phyloP scores from a whole-genome alignment of 495 filamentous ascomycete genomes.

The Aspergillus carlsbadensis region DNA sequence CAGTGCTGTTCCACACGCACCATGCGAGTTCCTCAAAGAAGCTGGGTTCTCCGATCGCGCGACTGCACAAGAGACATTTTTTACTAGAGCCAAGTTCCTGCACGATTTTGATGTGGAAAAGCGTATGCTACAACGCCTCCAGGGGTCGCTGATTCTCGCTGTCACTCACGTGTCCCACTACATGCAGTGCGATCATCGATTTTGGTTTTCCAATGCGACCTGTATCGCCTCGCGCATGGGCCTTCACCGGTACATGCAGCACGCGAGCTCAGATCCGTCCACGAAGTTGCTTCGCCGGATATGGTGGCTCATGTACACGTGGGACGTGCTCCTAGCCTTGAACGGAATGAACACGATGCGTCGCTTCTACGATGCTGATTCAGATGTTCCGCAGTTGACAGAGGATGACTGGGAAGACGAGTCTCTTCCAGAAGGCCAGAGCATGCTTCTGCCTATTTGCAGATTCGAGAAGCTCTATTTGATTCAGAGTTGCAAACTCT shows the following conservation, averaged over 20 bases:
- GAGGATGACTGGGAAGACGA: conserved; percentile 6
- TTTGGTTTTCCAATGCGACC: conserved; percentile 3
- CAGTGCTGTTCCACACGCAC: not conserved
- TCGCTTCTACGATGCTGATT: not conserved
- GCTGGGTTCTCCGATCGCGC: not conserved
- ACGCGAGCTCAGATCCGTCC: not conserved
- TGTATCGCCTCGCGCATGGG: conserved; percentile 3
- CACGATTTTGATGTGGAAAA: not conserved
- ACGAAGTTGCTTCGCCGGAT: not conserved
- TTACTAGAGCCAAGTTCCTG: not conserved
- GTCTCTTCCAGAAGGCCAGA: not conserved
- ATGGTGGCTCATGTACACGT: conserved; percentile 1
- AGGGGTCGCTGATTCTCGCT: not conserved
- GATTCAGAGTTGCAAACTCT: not conserved
- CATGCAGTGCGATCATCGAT: conserved; percentile 1
- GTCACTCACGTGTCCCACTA: conserved; percentile 1
- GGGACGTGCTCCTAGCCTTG: not conserved
- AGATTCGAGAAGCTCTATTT: not conserved
- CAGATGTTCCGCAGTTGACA: not conserved
- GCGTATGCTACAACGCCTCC: not conserved
- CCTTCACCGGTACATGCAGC: not conserved
- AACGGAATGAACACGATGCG: conserved; percentile 3
- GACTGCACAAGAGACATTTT: not conserved
- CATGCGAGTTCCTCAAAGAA: not conserved
- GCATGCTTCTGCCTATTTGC: not conserved